These are phyloP conservation scores for Penicillium manginii DNA, from an alignment of 495 filamentous ascomycete genomes.

Conservation along the genomic window DNA sequence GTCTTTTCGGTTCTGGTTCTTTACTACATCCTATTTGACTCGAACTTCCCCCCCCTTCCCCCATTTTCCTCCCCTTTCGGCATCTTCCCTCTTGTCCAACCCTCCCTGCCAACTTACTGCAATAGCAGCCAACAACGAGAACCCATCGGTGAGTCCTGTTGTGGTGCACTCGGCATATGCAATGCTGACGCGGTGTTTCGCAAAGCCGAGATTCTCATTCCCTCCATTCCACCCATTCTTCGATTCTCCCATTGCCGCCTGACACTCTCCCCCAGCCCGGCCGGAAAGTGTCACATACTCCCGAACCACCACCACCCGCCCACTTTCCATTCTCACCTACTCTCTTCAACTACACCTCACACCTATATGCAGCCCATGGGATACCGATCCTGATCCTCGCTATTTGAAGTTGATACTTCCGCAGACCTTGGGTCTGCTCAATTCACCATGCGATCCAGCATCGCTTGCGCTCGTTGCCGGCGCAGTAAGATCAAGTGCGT, in stretches of 20 bases:
- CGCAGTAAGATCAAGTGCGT: constrained; percentile 85
- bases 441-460: constrained; percentile 69
- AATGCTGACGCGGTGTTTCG: constrained; percentile 19
- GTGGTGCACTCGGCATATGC: constrained; percentile 16
- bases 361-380: not conserved
- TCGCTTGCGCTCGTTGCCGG: constrained; percentile 77
- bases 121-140: not conserved
- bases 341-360: not conserved
- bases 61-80: constrained; percentile 2
- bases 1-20: constrained; percentile 13
- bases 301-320: constrained; percentile 1
- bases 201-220: not conserved
- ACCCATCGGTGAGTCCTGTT: not conserved
- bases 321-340: not conserved
- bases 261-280: not conserved
- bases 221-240: no score
- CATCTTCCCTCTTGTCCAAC: not conserved
- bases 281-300: not conserved
- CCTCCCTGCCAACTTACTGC: not conserved
- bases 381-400: not conserved
- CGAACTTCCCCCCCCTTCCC: constrained; percentile 1
- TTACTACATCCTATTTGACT: constrained; percentile 6
- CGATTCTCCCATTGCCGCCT: constrained; percentile 1
- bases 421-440: constrained; percentile 24
- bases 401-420: not conserved